These are phyloP conservation scores for Phytophthora capsici DNA, from an alignment of 352 stramenopile genomes.

Conservation along the genomic window DNA sequence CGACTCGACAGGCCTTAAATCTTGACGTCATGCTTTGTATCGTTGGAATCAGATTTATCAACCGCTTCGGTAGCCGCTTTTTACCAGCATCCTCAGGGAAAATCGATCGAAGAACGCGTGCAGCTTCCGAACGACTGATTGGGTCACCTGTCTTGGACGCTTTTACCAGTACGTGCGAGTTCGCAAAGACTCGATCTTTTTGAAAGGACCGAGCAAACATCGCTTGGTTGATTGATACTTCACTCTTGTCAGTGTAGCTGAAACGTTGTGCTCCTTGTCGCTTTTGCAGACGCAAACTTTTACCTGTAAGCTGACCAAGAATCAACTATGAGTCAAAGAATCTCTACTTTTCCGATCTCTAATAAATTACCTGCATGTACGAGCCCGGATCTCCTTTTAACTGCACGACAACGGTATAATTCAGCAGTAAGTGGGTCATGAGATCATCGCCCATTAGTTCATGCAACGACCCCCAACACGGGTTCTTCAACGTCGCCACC, in stretches of 20 bases:
- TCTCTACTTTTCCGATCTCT: background rate
- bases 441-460: constrained; percentile 67
- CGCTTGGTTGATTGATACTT: constrained; percentile 65
- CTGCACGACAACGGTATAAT: constrained; percentile 66
- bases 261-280: background rate
- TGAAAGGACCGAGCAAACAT: constrained; percentile 62
- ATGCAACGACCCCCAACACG: constrained; percentile 59
- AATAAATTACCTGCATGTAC: constrained; percentile 60
- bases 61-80: constrained; percentile 61
- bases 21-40: constrained; percentile 55
- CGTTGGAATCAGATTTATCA: constrained; percentile 68
- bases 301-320: constrained; percentile 45
- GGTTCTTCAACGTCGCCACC: constrained; percentile 64
- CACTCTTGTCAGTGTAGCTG: constrained; percentile 2
- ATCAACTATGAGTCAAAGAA: background rate
- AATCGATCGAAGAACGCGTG: constrained; percentile 54
- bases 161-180: constrained; percentile 42
- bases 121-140: constrained; percentile 45
- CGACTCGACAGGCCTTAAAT: constrained; percentile 44
- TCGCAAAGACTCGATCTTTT: constrained; percentile 42
- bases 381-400: constrained; percentile 34
- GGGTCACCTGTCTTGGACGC: constrained; percentile 33
- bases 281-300: constrained; percentile 53
- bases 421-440: constrained; percentile 66
- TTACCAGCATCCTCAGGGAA: constrained; percentile 35